These are phyloP conservation scores for Flaveria floridana DNA, from an alignment of 140 eudicot species.

Conservation along the genomic window DNA sequence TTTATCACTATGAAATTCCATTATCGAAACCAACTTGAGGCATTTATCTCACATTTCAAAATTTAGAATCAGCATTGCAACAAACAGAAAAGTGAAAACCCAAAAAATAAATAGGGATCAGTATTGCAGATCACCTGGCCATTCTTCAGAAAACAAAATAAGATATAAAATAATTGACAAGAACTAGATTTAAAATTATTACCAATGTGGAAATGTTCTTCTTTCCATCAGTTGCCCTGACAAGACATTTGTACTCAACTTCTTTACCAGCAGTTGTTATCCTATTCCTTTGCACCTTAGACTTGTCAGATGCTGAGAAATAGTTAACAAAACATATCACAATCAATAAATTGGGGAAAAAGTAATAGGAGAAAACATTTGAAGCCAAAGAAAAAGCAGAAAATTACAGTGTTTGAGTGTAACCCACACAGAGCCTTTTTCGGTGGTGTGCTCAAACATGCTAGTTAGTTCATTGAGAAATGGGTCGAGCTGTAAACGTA, in stretches of 20 bases:
- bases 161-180: no score
- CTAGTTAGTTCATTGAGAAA: slow-evolving; percentile 76
- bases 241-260: slow-evolving; percentile 72
- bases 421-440: slow-evolving; percentile 93
- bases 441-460: slow-evolving; percentile 91
- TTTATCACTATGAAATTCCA: no score
- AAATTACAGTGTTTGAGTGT: slow-evolving; percentile 79
- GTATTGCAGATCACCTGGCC: no score
- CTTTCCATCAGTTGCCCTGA: slow-evolving; percentile 94
- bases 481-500: slow-evolving; percentile 78
- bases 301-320: slow-evolving; percentile 69
- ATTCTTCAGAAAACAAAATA: background rate
- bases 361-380: slow-evolving; percentile 1
- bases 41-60: no score
- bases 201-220: slow-evolving; percentile 84
- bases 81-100: no score
- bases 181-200: slow-evolving; percentile 14
- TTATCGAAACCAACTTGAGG: no score
- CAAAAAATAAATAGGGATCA: no score
- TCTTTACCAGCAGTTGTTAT: slow-evolving; percentile 54
- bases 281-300: slow-evolving; percentile 63
- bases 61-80: no score
- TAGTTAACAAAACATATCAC: slow-evolving; percentile 4
- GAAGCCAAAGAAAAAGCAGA: background rate
- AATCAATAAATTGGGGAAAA: slow-evolving; percentile 17